phyloP scores from a whole-genome alignment of 257 asterid species.

The Nicotiana tomentosiformis region DNA sequence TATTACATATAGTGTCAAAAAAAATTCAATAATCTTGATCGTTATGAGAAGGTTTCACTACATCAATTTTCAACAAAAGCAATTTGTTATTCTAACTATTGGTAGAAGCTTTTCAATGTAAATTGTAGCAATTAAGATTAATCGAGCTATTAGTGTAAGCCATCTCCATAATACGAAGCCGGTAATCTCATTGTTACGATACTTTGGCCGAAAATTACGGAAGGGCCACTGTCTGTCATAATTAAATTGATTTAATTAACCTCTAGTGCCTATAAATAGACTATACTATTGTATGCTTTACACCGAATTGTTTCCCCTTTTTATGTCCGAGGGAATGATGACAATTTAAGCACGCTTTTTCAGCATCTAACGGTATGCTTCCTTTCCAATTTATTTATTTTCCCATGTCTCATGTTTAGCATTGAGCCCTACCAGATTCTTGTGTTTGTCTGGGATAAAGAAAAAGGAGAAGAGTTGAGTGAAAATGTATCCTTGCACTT shows the following conservation, averaged over 20 bases:
- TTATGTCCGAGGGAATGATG: conserved; percentile 33
- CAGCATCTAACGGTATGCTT: neutral
- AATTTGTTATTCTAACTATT: neutral
- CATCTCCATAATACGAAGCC: no score
- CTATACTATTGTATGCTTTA: conserved; percentile 24
- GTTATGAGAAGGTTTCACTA: neutral
- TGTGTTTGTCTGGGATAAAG: no score
- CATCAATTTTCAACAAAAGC: neutral
- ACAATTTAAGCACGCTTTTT: conserved; percentile 49
- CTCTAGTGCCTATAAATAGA: neutral
- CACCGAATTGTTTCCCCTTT: conserved; percentile 53
- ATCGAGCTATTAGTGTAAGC: neutral
- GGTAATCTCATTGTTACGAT: neutral
- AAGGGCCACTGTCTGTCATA: neutral
- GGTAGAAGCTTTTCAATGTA: neutral
- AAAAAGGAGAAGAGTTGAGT: no score
- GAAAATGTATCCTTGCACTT: neutral
- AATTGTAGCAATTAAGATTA: neutral
- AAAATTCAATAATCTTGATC: neutral
- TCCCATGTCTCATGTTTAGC: neutral
- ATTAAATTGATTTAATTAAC: neutral
- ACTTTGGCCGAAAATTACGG: neutral
- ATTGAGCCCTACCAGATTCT: neutral
- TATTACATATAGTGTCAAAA: neutral
- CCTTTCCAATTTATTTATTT: neutral